Conservation (phyloP, 495 filamentous ascomycete genomes). For the Neurospora pannonica region DNA sequence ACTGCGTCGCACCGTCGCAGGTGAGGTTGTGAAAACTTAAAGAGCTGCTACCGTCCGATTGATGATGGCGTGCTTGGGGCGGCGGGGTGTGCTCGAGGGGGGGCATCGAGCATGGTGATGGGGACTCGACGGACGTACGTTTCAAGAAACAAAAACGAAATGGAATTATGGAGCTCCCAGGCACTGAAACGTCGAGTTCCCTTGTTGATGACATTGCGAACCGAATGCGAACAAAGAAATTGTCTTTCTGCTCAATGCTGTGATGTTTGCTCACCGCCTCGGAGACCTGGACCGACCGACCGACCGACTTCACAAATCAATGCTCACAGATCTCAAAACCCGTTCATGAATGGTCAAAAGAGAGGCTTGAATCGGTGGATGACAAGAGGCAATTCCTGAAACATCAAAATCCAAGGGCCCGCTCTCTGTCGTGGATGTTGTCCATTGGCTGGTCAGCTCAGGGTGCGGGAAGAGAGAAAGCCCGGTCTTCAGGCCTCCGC, state of each 20-base stretch:
- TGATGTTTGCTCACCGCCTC: neutral
- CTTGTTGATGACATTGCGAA: neutral
- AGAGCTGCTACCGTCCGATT: neutral
- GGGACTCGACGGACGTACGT: neutral
- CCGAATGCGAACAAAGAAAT: neutral
- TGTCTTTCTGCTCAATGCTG: neutral
- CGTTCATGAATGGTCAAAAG: neutral
- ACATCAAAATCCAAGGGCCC: conserved; percentile 2
- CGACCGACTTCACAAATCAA: neutral
- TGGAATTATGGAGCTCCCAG: neutral
- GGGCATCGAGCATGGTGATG: neutral
- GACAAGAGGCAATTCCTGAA: conserved; percentile 8
- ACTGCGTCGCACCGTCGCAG: neutral
- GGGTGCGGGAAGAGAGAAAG: neutral
- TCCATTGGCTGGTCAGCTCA: conserved; percentile 2
- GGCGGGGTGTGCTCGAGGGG: neutral
- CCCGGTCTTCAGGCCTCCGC: neutral
- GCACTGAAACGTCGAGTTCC: neutral
- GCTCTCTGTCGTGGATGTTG: conserved; percentile 5
- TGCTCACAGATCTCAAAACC: neutral
- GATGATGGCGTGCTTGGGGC: neutral
- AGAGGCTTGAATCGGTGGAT: neutral
- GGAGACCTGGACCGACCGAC: neutral
- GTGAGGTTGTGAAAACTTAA: neutral
- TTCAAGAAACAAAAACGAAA: neutral